Conservation (phyloP, 306 rosid species). For the Psophocarpus tetragonolobus region DNA sequence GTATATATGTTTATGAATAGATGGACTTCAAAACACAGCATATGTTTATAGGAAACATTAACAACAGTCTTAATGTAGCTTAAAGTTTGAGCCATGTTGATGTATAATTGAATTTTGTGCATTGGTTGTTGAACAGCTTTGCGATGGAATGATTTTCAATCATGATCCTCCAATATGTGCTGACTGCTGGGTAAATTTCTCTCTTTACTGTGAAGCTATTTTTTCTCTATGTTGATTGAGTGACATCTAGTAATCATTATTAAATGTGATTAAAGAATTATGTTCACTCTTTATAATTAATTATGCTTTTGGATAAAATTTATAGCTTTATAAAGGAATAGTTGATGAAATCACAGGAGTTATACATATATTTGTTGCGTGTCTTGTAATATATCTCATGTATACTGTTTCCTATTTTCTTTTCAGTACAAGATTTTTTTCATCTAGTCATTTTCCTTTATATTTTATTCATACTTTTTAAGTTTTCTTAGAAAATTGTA, state of each 20-base stretch:
- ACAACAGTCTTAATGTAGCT: not conserved
- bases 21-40: not conserved
- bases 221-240: slow-evolving; percentile 15
- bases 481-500: slow-evolving; percentile 2
- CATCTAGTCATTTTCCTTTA: not conserved
- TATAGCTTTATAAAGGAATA: slow-evolving; percentile 18
- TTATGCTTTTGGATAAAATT: slow-evolving; percentile 18
- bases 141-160: slow-evolving; percentile 90
- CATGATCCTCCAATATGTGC: slow-evolving; percentile 83
- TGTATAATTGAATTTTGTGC: slow-evolving; percentile 38
- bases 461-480: slow-evolving; percentile 13
- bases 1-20: not conserved
- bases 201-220: slow-evolving; percentile 33
- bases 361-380: not conserved
- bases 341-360: slow-evolving; percentile 5
- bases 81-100: slow-evolving; percentile 16
- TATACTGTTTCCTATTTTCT: slow-evolving; percentile 22
- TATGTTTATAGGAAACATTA: slow-evolving; percentile 9
- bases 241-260: not conserved
- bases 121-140: slow-evolving; percentile 70
- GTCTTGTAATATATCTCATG: slow-evolving; percentile 2
- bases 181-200: slow-evolving; percentile 77
- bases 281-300: not conserved
- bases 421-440: slow-evolving; percentile 12
- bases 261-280: slow-evolving; percentile 11